Base-by-base conservation (phyloP, 73 alveolate genomes). In the Durusdinium trenchii region DNA sequence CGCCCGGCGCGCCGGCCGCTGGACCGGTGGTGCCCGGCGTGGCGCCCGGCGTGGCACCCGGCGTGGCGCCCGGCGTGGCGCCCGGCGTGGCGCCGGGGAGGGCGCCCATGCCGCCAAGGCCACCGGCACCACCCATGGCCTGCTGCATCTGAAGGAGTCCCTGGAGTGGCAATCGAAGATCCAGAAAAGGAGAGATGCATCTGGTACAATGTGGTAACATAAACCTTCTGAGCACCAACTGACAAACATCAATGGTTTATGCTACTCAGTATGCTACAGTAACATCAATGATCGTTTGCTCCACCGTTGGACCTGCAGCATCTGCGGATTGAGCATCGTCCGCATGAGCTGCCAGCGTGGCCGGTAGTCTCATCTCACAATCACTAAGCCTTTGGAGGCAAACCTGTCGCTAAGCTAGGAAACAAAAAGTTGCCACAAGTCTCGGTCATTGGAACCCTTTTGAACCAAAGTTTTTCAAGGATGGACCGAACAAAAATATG, bases 81-180 rank as follows among this genome's bases (percentile, higher is more conserved):
- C 54, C 87, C 87, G 64, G 64, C n/a, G n/a, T n/a, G 5, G 47
- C 47, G 64, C 91, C 91, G 26, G 91, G 91, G 47, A 48, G n/a
- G 71, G 71, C 71, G 9, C 45, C 45, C 3, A 67, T 38, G 67
- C 71, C 91, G 35, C 50, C 51, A 42, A 30, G 36, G 67, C 91
- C 91, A 32, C 82, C 86, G 42, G 62, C 82, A 38, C 86, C 86
- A 30, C 86, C 96, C 96, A 89, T 89, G 86, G 91, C 98, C 81
- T 71, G 91, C 98, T 92, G 98, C 98, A 92, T 92, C 98, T 92
- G 98, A 36, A 92, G 47, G 60, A 92, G 67, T 79, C 98, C 98
- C 98, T 75, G 98, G 35, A 82, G 35, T 43, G 61, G 36, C 20
- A 42, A 43, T 7, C 38, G 10, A 23, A 35, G 82, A 38, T 16